Conservation (phyloP, 352 stramenopile genomes). For the Saprolegnia diclina region DNA sequence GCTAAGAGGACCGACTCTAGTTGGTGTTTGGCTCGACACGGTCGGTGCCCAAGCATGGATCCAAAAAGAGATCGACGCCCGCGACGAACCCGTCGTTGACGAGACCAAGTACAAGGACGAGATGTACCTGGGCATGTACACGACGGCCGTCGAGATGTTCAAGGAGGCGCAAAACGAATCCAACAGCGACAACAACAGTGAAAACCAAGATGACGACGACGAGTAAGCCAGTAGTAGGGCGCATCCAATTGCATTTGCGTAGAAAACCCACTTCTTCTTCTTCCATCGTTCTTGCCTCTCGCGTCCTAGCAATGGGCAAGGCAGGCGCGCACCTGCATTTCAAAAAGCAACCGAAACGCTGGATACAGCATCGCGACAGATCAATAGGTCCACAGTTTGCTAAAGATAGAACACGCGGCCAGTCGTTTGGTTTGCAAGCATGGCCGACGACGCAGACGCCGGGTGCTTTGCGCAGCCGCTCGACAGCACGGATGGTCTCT, state of each 20-base stretch:
- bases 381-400: conserved; percentile 2
- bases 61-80: conserved; percentile 65
- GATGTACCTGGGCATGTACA: conserved; percentile 86
- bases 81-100: conserved; percentile 41
- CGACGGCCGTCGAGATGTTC: conserved; percentile 82
- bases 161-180: conserved; percentile 47
- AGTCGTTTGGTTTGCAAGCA: background rate
- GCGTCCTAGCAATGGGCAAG: too few relatives aligned
- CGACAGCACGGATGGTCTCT: conserved; percentile 24
- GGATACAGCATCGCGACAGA: background rate
- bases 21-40: conserved; percentile 81
- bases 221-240: conserved; percentile 26
- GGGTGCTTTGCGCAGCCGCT: conserved; percentile 11
- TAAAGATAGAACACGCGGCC: background rate
- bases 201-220: conserved; percentile 18
- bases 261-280: background rate
- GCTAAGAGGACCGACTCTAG: background rate
- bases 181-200: conserved; percentile 23
- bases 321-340: too few relatives aligned
- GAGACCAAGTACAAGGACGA: conserved; percentile 55
- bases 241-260: background rate
- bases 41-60: conserved; percentile 76
- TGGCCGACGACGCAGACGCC: conserved; percentile 31
- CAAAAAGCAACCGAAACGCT: too few relatives aligned
- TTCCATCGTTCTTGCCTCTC: too few relatives aligned